phyloP scores from a whole-genome alignment of 192 early-diverging fungal species.

The Rhizoclosmatium sp. region DNA sequence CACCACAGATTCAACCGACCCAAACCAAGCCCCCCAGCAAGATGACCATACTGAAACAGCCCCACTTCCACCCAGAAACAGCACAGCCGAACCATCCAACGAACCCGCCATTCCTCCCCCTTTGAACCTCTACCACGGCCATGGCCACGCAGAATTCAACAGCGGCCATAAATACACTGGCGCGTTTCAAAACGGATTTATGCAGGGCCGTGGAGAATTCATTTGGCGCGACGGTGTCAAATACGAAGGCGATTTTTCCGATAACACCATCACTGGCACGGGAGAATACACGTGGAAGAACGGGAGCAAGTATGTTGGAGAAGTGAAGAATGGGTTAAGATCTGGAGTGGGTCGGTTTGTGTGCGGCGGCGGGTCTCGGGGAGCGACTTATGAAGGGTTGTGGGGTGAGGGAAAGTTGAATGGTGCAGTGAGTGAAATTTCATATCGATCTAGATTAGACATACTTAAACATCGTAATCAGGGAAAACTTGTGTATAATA shows the following conservation, averaged over 20 bases:
- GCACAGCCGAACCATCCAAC: background rate
- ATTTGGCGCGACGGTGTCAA: slow-evolving; percentile 52
- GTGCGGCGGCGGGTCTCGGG: slow-evolving; percentile 20
- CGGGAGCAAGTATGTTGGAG: slow-evolving; percentile 54
- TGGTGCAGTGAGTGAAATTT: slow-evolving; percentile 34
- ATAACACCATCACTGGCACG: slow-evolving; percentile 53
- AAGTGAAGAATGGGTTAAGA: slow-evolving; percentile 54
- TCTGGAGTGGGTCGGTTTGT: slow-evolving; percentile 53
- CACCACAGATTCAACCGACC: background rate
- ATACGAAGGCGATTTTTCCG: slow-evolving; percentile 55
- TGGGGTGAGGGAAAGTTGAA: slow-evolving; percentile 57
- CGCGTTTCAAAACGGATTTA: slow-evolving; percentile 45
- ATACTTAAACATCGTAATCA: slow-evolving; percentile 3
- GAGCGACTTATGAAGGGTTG: slow-evolving; percentile 48
- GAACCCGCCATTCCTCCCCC: background rate
- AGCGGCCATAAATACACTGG: slow-evolving; percentile 52
- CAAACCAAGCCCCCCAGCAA: background rate
- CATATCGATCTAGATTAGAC: background rate
- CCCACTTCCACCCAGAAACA: background rate
- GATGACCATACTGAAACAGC: background rate
- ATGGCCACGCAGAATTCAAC: slow-evolving; percentile 44
- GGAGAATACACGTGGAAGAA: slow-evolving; percentile 58
- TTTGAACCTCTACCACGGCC: slow-evolving; percentile 22
- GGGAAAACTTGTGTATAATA: slow-evolving; percentile 46
- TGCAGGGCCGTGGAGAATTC: slow-evolving; percentile 58